phyloP scores from a whole-genome alignment of 352 stramenopile genomes.

The Globisporangium abappressorium region DNA sequence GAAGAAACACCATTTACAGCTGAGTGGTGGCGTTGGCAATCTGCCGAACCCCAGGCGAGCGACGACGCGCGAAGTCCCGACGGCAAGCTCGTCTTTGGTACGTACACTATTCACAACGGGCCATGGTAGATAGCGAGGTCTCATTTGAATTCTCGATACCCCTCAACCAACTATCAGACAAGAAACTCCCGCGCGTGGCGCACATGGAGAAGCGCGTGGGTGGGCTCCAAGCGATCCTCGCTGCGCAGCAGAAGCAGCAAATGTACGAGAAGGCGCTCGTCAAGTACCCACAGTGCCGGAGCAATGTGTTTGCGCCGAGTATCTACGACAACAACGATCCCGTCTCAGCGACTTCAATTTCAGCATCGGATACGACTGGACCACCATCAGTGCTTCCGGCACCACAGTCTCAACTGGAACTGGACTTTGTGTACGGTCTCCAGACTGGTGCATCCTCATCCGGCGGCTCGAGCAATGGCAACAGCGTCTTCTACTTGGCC shows the following conservation, averaged over 20 bases:
- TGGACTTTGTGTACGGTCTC: constrained; percentile 64
- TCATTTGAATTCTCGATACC: not conserved
- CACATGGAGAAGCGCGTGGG: constrained; percentile 65
- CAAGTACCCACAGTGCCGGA: constrained; percentile 62
- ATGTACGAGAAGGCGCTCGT: constrained; percentile 65
- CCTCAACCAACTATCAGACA: constrained; percentile 31
- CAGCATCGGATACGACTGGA: not conserved
- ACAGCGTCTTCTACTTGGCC: constrained; percentile 50
- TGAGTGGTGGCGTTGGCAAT: constrained; percentile 19
- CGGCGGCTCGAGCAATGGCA: constrained; percentile 31
- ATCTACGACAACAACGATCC: constrained; percentile 32
- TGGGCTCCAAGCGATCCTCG: constrained; percentile 33
- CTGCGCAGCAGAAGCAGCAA: constrained; percentile 53
- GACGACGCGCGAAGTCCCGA: constrained; percentile 40
- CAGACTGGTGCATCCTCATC: constrained; percentile 30
- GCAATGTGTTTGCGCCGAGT: constrained; percentile 62
- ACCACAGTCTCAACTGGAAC: constrained; percentile 38
- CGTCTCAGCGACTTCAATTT: not conserved
- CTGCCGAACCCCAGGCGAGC: constrained; percentile 22
- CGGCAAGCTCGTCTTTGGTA: constrained; percentile 67
- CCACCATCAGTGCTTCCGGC: constrained; percentile 12
- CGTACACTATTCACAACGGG: not conserved
- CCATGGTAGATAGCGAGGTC: not conserved
- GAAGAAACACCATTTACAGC: constrained; percentile 47
- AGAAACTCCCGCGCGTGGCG: constrained; percentile 64